Conservation (phyloP, 495 filamentous ascomycete species). For the Pyronema domesticum region DNA sequence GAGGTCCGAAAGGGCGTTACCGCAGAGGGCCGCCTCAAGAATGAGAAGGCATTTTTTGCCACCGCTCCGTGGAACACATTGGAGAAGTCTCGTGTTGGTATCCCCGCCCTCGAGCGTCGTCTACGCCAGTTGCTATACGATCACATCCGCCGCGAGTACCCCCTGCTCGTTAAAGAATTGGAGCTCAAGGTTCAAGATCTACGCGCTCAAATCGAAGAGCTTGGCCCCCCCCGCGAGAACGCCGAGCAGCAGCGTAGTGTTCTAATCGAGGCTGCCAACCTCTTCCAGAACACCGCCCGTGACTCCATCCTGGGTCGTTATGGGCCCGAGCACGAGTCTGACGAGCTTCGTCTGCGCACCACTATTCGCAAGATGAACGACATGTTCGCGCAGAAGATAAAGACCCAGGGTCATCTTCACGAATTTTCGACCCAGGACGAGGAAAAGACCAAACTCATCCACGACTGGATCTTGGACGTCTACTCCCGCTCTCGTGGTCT, state of each 20-base stretch:
- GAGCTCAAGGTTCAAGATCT: conserved; percentile 8
- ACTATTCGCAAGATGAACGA: conserved; percentile 17
- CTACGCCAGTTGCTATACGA: conserved; percentile 14
- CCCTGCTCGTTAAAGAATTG: conserved; percentile 25
- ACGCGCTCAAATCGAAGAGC: conserved; percentile 17
- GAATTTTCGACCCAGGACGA: conserved; percentile 3
- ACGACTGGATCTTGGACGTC: conserved; percentile 21
- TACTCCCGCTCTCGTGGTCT: conserved; percentile 26
- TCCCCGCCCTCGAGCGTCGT: conserved; percentile 5
- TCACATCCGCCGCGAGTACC: conserved; percentile 24
- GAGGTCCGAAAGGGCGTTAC: conserved; percentile 26
- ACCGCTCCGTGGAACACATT: conserved; percentile 27
- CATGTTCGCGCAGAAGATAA: conserved; percentile 9
- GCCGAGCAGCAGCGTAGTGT: conserved; percentile 25
- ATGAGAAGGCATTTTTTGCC: conserved; percentile 29
- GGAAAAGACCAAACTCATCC: not conserved
- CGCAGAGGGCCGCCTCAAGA: conserved; percentile 19
- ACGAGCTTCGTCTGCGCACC: conserved; percentile 14
- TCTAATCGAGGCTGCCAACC: conserved; percentile 23
- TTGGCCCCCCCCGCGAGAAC: conserved; percentile 24
- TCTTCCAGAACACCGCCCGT: conserved; percentile 23
- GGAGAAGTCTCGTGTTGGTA: conserved; percentile 23
- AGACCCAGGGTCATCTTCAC: conserved; percentile 8
- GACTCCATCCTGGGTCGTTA: conserved; percentile 24
- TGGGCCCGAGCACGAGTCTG: conserved; percentile 6